A percentile compares a stretch with the other conserved stretches of the same genome.
Conservation (phyloP, 352 stramenopile genomes). For the Thraustotheca clavata region DNA sequence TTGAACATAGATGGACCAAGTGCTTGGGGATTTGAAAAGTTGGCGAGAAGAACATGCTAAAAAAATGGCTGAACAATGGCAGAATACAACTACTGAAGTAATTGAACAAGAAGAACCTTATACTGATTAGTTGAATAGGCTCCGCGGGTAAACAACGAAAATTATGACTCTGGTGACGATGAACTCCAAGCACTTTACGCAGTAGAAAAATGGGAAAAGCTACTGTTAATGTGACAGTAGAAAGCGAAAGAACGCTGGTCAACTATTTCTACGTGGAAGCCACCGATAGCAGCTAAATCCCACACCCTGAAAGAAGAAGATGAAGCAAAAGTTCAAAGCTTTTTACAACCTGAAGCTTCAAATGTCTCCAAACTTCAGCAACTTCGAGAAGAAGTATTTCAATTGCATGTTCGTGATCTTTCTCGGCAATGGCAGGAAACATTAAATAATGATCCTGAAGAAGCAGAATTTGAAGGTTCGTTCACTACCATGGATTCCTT, state of each 20-base stretch:
- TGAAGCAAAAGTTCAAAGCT: neutral
- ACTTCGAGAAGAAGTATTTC: conserved; percentile 11
- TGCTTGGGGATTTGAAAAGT: neutral
- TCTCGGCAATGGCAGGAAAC: neutral
- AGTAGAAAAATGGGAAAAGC: neutral
- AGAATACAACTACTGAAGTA: too few species aligned
- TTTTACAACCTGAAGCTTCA: neutral
- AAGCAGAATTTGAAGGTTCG: conserved; percentile 13
- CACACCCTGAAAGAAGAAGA: neutral
- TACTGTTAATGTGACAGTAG: neutral
- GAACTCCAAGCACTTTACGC: neutral
- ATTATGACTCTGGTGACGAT: neutral
- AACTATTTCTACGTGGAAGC: neutral
- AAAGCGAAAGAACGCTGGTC: conserved; percentile 3
- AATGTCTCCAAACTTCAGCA: conserved; percentile 13
- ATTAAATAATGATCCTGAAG: conserved; percentile 4
- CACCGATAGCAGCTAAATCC: neutral
- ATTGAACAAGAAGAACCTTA: too few species aligned
- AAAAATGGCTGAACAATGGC: neutral
- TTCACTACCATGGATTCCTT: too few species aligned
- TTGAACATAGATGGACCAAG: conserved; percentile 14
- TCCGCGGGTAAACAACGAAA: neutral
- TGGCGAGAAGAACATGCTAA: conserved; percentile 9
- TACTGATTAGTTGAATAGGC: neutral
- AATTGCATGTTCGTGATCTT: conserved; percentile 11